Percentiles rank a stretch among this genome's conserved stretches.
phyloP scores from a whole-genome alignment of 805 yeast genomes.

The Metschnikowia arizonensis region DNA sequence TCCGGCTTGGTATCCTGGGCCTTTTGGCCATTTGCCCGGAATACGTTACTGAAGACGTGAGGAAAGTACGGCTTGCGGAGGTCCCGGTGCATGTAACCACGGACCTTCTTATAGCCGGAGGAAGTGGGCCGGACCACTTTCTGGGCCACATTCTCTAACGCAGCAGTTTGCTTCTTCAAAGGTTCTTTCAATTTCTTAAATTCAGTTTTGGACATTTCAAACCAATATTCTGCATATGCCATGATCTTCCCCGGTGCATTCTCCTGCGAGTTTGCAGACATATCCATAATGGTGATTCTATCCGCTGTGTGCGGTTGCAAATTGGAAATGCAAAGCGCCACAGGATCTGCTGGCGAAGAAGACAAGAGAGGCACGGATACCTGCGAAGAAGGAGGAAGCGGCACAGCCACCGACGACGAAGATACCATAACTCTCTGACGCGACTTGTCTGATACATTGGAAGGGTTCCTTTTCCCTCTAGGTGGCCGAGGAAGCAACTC shows the following conservation, averaged over 20 bases:
- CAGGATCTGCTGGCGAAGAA: background rate
- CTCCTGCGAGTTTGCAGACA: background rate
- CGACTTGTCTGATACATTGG: background rate
- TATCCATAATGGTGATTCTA: background rate
- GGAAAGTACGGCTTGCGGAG: background rate
- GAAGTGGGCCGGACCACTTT: conserved; percentile 1
- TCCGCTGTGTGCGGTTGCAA: background rate
- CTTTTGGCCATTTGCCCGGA: background rate
- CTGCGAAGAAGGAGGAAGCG: background rate
- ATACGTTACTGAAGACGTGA: background rate
- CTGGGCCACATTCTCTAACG: conserved; percentile 2
- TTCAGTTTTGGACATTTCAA: background rate
- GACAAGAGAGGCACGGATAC: background rate
- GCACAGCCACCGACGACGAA: background rate
- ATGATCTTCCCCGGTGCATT: background rate
- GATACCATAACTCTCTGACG: background rate
- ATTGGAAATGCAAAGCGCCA: conserved; percentile 3
- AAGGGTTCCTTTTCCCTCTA: background rate
- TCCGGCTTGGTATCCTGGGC: background rate
- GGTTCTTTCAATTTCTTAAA: conserved; percentile 6
- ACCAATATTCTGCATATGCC: conserved; percentile 2
- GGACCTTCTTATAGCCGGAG: conserved; percentile 1
- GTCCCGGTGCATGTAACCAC: conserved; percentile 1
- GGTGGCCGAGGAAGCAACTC: conserved; percentile 2
- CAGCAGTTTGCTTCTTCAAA: background rate